These are phyloP conservation scores for Diplodia seriata DNA, from an alignment of 2,329 filamentous ascomycete species.

Conservation along the genomic window DNA sequence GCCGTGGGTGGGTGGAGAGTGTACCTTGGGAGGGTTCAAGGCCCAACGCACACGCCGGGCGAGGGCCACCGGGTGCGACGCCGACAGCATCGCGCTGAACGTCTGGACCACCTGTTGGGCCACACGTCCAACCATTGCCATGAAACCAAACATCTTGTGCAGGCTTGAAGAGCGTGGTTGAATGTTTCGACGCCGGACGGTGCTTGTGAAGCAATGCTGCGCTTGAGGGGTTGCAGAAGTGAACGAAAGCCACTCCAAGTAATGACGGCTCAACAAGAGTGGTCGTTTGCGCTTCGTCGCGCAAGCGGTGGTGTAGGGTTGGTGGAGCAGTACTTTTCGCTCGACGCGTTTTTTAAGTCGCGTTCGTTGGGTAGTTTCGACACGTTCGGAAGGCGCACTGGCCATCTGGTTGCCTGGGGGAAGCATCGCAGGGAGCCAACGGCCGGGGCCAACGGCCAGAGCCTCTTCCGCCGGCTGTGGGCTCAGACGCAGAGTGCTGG, in stretches of 20 bases:
- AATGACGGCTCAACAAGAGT: neutral
- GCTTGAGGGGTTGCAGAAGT: neutral
- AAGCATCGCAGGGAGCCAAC: no score
- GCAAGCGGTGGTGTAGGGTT: neutral
- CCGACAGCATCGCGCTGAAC: neutral
- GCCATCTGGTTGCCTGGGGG: no score
- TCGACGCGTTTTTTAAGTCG: neutral
- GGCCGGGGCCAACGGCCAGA: no score
- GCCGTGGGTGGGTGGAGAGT: neutral
- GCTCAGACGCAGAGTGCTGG: no score
- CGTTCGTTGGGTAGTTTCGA: neutral
- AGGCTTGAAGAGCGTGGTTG: no score
- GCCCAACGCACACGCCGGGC: neutral
- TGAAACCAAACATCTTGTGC: neutral
- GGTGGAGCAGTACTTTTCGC: neutral
- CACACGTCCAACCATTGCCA: neutral
- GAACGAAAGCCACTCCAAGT: neutral
- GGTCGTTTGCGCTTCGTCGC: no score
- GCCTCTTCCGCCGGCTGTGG: no score
- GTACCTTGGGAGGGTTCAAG: neutral
- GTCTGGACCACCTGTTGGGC: no score
- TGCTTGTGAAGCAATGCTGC: no score
- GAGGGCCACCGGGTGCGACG: no score
- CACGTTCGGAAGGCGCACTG: neutral
- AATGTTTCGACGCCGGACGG: neutral